Conservation (phyloP, 192 early-diverging fungal species). For the Chytriomyces sp. region DNA sequence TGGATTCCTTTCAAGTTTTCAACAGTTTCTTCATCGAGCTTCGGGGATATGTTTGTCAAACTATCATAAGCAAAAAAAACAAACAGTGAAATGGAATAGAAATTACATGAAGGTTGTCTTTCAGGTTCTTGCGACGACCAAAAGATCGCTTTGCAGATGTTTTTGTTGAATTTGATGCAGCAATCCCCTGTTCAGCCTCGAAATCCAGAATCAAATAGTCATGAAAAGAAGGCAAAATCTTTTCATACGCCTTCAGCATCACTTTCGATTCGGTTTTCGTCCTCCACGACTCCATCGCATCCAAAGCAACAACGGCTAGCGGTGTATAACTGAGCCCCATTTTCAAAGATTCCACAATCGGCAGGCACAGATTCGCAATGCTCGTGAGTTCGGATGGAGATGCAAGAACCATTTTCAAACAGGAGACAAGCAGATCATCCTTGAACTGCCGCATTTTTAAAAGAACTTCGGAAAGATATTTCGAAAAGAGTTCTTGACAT, state of each 20-base stretch:
- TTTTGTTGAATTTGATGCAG: conserved; percentile 27
- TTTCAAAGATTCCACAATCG: conserved; percentile 67
- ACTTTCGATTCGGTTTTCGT: conserved; percentile 14
- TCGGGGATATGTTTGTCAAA: not conserved
- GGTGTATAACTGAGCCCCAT: conserved; percentile 70
- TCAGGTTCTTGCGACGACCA: too few relatives aligned
- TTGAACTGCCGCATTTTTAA: conserved; percentile 69
- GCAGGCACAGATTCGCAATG: conserved; percentile 54
- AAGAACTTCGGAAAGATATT: conserved; percentile 65
- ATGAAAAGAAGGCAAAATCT: conserved; percentile 65
- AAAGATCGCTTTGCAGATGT: not conserved
- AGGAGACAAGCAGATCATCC: conserved; percentile 75
- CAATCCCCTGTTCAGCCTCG: not conserved
- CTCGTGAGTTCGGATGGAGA: conserved; percentile 64
- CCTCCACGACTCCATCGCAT: conserved; percentile 64
- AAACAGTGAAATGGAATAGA: not conserved
- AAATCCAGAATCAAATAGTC: conserved; percentile 71
- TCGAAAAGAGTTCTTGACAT: conserved; percentile 52
- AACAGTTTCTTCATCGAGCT: conserved; percentile 33
- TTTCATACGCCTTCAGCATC: conserved; percentile 38
- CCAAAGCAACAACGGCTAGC: conserved; percentile 65
- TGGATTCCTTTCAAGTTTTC: conserved; percentile 60
- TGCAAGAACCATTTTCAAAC: conserved; percentile 67
- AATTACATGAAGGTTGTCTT: too few relatives aligned
- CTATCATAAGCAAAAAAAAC: too few relatives aligned